Base-by-base conservation (phyloP, 495 filamentous ascomycete species). In the Hypoxylon lenormandii region DNA sequence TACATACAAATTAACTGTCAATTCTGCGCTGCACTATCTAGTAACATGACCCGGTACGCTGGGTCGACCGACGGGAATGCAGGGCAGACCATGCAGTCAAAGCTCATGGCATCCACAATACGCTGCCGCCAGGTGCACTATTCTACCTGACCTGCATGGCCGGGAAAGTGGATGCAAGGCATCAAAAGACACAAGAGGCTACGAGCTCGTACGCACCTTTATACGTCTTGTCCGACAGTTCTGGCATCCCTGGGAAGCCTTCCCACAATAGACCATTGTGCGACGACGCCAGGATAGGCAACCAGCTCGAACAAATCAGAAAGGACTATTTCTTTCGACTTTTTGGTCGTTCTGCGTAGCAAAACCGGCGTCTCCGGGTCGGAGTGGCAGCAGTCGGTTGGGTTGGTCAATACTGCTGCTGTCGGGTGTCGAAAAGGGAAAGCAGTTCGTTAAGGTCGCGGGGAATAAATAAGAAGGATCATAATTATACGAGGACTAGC, bases 241-340 rank as follows among this genome's bases (percentile, higher is more conserved):
- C 55, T 85, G 85, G 74, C 89, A 91, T 42, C 88, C 87, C 69
- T 87, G 87, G 65, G 88, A 90, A 67, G 88, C 88, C 68, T 89
- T 91, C 28, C 90, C 89, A 72, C 85, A 85, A 74, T 91, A 90
- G n/a, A 91, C 89, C 88, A 91, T 92, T 50, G 69, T 80, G 75
- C 61, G 59, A 72, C n/a, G 46, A 54, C n/a, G 22, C 59, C 61
- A 60, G 55, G 30, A 67, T 68, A 72, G 64, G 69, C 60, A 72
- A 72, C 36, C 59, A 64, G 53, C 48, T 64, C 64, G 64, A 69
- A 19, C 69, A 72, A 72, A 72, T 72, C 69, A 72, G 50, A 69
- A 51, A 11, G 12, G 42, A 36, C 23, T 53, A 55, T 68, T 68
- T 26, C 21, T 33, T 33, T 33, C 30, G 21, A 40, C 23, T 60